These are phyloP conservation scores for Trichosporon ovoides DNA, from an alignment of 1,284 basidiomycete species.

Conservation along the genomic window DNA sequence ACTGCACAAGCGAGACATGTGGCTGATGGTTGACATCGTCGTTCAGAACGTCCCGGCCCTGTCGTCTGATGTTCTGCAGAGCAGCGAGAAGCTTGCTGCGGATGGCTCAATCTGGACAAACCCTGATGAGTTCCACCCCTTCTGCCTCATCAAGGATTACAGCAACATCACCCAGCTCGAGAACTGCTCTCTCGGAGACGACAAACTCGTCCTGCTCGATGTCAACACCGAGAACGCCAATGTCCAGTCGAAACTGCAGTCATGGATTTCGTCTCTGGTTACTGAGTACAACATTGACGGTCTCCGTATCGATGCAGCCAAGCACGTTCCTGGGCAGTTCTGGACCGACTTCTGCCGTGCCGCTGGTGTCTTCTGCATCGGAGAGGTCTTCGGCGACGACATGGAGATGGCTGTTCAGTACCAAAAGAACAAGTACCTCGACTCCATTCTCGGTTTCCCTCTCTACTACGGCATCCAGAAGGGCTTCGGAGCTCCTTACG, in stretches of 20 bases:
- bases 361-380: slow-evolving; percentile 75
- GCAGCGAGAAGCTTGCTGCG: slow-evolving; percentile 25
- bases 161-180: slow-evolving; percentile 61
- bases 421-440: slow-evolving; percentile 43
- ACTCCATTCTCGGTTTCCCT: slow-evolving; percentile 55
- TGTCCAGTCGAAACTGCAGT: slow-evolving; percentile 57
- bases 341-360: slow-evolving; percentile 57
- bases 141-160: slow-evolving; percentile 60
- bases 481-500: slow-evolving; percentile 55
- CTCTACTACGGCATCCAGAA: slow-evolving; percentile 61
- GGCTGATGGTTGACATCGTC: slow-evolving; percentile 72
- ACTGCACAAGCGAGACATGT: slow-evolving; percentile 65
- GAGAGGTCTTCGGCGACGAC: slow-evolving; percentile 64
- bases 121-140: slow-evolving; percentile 56
- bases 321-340: slow-evolving; percentile 52
- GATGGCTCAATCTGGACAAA: slow-evolving; percentile 38
- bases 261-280: slow-evolving; percentile 61
- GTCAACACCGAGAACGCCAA: slow-evolving; percentile 62
- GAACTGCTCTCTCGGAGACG: slow-evolving; percentile 69
- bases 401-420: slow-evolving; percentile 48
- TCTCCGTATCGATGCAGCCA: slow-evolving; percentile 74
- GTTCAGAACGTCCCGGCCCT: slow-evolving; percentile 65
- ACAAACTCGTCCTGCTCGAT: slow-evolving; percentile 62
- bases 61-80: slow-evolving; percentile 11
- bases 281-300: slow-evolving; percentile 57